phyloP scores from a whole-genome alignment of 352 stramenopile genomes.

The Elongisporangium prolatum region DNA sequence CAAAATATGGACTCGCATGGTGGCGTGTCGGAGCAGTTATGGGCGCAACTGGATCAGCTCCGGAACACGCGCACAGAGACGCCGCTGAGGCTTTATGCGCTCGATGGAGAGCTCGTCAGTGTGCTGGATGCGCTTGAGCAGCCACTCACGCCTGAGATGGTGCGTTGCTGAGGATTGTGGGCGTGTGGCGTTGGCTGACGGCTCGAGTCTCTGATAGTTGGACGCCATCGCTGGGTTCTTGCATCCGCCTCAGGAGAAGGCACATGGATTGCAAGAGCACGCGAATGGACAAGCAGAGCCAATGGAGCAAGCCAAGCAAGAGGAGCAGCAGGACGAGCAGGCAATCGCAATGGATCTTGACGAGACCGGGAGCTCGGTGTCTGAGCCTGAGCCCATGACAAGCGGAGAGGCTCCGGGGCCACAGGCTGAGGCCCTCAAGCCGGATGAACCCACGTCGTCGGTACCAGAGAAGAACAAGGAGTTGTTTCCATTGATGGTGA shows the following conservation, averaged over 20 bases:
- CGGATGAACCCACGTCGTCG: not conserved
- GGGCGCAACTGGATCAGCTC: slow-evolving; percentile 24
- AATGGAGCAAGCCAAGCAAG: not conserved
- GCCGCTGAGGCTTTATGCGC: slow-evolving; percentile 39
- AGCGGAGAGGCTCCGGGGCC: slow-evolving; percentile 3
- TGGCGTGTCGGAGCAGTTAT: slow-evolving; percentile 5
- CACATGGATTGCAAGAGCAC: not conserved
- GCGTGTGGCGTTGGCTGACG: slow-evolving; percentile 1
- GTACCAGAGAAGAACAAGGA: not conserved
- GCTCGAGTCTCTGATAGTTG: slow-evolving; percentile 16
- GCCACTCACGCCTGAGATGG: slow-evolving; percentile 48
- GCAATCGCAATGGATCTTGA: slow-evolving; percentile 1
- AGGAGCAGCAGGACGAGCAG: not conserved
- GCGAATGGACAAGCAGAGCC: no score
- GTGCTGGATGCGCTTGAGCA: slow-evolving; percentile 53
- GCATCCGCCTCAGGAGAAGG: not conserved
- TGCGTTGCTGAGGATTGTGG: slow-evolving; percentile 9
- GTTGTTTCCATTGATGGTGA: not conserved
- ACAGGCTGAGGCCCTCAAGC: not conserved
- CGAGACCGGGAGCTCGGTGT: slow-evolving; percentile 5
- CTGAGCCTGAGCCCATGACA: slow-evolving; percentile 2
- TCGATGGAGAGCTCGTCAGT: slow-evolving; percentile 43
- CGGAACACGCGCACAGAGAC: slow-evolving; percentile 17
- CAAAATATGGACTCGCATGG: not conserved
- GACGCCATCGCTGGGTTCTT: slow-evolving; percentile 36